phyloP scores from a whole-genome alignment of 1,284 basidiomycete species.

The Anthracocystis walkeri region DNA sequence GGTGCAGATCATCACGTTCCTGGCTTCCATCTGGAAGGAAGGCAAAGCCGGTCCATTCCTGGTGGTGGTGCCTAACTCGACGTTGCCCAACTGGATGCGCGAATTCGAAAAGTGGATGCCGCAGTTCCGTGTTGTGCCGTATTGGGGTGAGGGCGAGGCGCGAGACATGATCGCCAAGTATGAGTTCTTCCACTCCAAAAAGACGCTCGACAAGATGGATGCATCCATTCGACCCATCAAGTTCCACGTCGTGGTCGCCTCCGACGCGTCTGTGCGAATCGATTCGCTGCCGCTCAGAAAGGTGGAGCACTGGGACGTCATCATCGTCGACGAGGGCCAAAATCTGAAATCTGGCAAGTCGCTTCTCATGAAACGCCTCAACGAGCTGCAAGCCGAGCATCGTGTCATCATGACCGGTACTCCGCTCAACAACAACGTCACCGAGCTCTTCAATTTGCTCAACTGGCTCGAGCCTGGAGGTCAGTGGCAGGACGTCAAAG shows the following conservation, averaged over 20 bases:
- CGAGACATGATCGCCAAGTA: slow-evolving; percentile 84
- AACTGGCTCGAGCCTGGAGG: slow-evolving; percentile 52
- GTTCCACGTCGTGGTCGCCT: slow-evolving; percentile 57
- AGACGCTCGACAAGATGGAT: slow-evolving; percentile 47
- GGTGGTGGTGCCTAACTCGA: slow-evolving; percentile 93
- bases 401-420: slow-evolving; percentile 93
- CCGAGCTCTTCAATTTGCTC: slow-evolving; percentile 74
- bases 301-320: slow-evolving; percentile 88
- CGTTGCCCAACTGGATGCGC: slow-evolving; percentile 82
- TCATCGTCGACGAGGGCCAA: slow-evolving; percentile 94
- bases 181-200: slow-evolving; percentile 79
- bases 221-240: slow-evolving; percentile 57
- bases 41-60: slow-evolving; percentile 79
- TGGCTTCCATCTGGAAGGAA: slow-evolving; percentile 77
- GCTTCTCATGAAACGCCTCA: slow-evolving; percentile 84
- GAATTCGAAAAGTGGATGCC: slow-evolving; percentile 92
- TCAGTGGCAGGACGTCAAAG: slow-evolving; percentile 53
- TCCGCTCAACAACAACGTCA: slow-evolving; percentile 94
- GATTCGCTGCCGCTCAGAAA: slow-evolving; percentile 73
- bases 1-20: slow-evolving; percentile 87
- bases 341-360: slow-evolving; percentile 75
- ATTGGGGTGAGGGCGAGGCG: slow-evolving; percentile 75
- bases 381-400: slow-evolving; percentile 82
- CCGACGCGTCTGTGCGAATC: slow-evolving; percentile 40
- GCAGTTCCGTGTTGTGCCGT: slow-evolving; percentile 80